A percentile compares a stretch with the other conserved stretches of the same genome.
Evolutionary conservation across 148 eudicot genomes (phyloP).

Genomic region (Camellia japonica): DNA sequence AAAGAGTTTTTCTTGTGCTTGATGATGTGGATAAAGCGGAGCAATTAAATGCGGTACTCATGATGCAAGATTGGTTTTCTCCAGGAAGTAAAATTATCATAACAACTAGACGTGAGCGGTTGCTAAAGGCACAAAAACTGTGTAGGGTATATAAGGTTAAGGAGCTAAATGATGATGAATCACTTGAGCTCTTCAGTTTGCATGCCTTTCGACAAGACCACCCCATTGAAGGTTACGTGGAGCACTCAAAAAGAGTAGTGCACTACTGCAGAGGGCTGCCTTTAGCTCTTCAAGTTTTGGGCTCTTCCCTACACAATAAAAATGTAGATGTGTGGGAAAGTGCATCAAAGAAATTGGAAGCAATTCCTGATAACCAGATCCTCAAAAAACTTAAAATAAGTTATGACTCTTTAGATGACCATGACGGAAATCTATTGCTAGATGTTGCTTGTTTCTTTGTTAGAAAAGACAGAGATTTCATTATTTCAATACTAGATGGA

Average conservation of each 20-base stretch:
- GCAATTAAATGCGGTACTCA: not conserved
- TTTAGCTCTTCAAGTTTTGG: not conserved
- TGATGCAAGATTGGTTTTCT: not conserved
- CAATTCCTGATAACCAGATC: not conserved
- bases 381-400: not conserved
- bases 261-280: not conserved
- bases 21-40: not conserved
- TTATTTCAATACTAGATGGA: not conserved
- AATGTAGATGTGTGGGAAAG: not conserved
- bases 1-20: not conserved
- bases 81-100: conserved; percentile 7
- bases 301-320: not conserved
- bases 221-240: not conserved
- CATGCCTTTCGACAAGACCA: not conserved
- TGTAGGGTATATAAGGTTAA: not conserved
- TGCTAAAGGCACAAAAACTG: not conserved
- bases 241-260: not conserved
- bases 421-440: not conserved
- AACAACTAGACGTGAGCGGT: not conserved
- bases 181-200: not conserved
- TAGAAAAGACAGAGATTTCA: not conserved
- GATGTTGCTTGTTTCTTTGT: conserved; percentile 8
- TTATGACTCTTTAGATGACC: not conserved
- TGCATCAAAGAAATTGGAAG: not conserved
- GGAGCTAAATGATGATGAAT: not conserved